phyloP scores from a whole-genome alignment of 441 rosid genomes.

The Populus hybrid region DNA sequence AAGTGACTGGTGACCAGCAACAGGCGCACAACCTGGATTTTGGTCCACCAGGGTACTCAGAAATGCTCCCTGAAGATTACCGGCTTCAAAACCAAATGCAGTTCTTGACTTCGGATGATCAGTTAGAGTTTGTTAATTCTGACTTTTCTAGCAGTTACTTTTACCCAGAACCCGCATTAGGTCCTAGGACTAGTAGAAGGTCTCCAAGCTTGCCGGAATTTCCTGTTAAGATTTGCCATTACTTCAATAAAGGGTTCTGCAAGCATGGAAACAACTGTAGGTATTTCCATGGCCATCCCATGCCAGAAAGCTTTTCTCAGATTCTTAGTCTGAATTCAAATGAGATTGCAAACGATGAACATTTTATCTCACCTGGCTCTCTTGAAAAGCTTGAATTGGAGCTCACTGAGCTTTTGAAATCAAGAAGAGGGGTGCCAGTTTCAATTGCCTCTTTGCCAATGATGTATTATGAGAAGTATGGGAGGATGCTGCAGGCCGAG shows the following conservation, averaged over 20 bases:
- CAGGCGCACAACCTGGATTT: constrained; percentile 33
- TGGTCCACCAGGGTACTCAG: constrained; percentile 28
- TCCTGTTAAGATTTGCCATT: constrained; percentile 77
- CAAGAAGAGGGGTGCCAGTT: constrained; percentile 73
- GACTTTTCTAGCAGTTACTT: constrained; percentile 48
- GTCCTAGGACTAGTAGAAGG: constrained; percentile 54
- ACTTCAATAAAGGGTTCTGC: constrained; percentile 76
- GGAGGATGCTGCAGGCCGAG: constrained; percentile 85
- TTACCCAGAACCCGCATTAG: constrained; percentile 38
- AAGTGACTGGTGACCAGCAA: constrained; percentile 27
- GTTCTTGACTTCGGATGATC: constrained; percentile 48
- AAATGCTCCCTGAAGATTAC: constrained; percentile 37
- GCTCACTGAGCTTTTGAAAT: constrained; percentile 67
- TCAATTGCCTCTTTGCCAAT: constrained; percentile 91
- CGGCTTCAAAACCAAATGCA: constrained; percentile 43
- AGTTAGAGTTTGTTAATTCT: constrained; percentile 39
- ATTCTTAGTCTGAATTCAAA: constrained; percentile 33
- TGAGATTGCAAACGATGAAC: constrained; percentile 50
- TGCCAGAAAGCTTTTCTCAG: constrained; percentile 50
- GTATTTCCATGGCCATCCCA: constrained; percentile 67
- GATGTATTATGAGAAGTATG: constrained; percentile 77
- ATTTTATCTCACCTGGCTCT: constrained; percentile 51
- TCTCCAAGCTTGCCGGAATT: constrained; percentile 73
- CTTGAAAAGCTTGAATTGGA: constrained; percentile 80
- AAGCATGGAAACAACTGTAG: constrained; percentile 88